Percentiles rank a stretch among this genome's conserved stretches.
Evolutionary conservation across 2,329 filamentous ascomycete genomes (phyloP).

Genomic region (Colletotrichum tofieldiae): DNA sequence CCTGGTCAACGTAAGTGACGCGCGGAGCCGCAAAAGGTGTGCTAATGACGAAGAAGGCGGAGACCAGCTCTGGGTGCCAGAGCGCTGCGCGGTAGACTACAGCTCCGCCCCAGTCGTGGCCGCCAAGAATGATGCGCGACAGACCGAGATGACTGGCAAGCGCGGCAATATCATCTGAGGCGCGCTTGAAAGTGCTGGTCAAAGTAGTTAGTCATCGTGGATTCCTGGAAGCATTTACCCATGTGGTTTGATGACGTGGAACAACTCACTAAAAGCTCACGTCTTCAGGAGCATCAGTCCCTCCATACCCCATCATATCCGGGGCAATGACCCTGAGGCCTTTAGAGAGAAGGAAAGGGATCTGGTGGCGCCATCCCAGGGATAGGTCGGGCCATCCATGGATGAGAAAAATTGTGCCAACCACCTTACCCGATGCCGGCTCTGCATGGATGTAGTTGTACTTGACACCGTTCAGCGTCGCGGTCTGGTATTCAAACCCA

Average conservation of each 20-base stretch:
- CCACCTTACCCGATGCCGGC: slow-evolving; percentile 53
- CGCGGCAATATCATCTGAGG: slow-evolving; percentile 80
- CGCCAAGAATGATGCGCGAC: slow-evolving; percentile 78
- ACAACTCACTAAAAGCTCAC: slow-evolving; percentile 28
- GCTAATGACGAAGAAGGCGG: slow-evolving; percentile 80
- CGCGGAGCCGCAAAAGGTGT: slow-evolving; percentile 76
- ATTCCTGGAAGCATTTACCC: no score
- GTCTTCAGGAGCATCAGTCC: slow-evolving; percentile 74
- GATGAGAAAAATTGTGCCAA: slow-evolving; percentile 62
- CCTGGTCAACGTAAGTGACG: slow-evolving; percentile 66
- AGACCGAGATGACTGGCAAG: slow-evolving; percentile 69
- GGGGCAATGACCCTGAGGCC: slow-evolving; percentile 81
- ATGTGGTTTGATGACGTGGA: background rate
- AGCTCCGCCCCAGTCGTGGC: slow-evolving; percentile 87
- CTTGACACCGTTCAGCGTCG: slow-evolving; percentile 62
- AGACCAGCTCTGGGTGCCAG: slow-evolving; percentile 77
- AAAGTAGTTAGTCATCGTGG: slow-evolving; percentile 52
- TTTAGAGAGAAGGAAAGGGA: slow-evolving; percentile 77
- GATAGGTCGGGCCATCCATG: slow-evolving; percentile 83
- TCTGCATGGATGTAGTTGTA: slow-evolving; percentile 74
- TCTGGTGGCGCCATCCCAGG: slow-evolving; percentile 85
- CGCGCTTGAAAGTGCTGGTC: slow-evolving; percentile 77
- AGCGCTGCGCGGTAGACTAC: slow-evolving; percentile 80
- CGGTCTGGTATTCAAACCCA: slow-evolving; percentile 26
- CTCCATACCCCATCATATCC: slow-evolving; percentile 85